These are phyloP conservation scores for Diplodia seriata DNA, from an alignment of 2,329 filamentous ascomycete genomes.

Conservation along the genomic window DNA sequence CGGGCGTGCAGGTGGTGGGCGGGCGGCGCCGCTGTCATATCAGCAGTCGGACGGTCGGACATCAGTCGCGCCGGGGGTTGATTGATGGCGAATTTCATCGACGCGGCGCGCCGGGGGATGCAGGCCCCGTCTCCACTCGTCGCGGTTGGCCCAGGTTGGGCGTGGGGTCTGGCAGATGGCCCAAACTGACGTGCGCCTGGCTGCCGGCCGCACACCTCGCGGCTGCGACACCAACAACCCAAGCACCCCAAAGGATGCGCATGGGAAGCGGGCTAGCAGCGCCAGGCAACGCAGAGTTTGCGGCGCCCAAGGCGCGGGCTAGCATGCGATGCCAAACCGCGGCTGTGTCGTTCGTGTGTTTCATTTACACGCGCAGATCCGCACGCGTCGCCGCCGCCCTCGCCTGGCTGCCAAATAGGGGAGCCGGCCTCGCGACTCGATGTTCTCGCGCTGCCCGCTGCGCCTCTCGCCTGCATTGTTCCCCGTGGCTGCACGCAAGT, in stretches of 20 bases:
- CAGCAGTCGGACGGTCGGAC: not conserved
- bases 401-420: constrained; percentile 28
- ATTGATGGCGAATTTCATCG: constrained; percentile 15
- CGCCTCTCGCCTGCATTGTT: constrained; percentile 25
- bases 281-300: not conserved
- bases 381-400: constrained; percentile 19
- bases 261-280: not conserved
- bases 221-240: constrained; percentile 20
- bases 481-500: constrained; percentile 27
- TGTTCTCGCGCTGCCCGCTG: not conserved
- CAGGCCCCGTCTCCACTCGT: constrained; percentile 10
- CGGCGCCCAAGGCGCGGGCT: constrained; percentile 9
- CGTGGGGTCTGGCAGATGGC: constrained; percentile 5
- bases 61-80: not conserved
- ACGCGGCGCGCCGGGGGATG: not conserved
- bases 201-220: not conserved
- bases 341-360: constrained; percentile 32
- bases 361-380: constrained; percentile 25
- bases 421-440: constrained; percentile 26
- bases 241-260: not conserved
- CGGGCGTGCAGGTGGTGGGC: not conserved
- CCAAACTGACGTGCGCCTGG: no score
- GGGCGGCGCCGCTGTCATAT: constrained; percentile 14
- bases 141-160: not conserved
- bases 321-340: constrained; percentile 25